Conservation (phyloP, 1,284 basidiomycete genomes). For the Laetiporus sulphureus region DNA sequence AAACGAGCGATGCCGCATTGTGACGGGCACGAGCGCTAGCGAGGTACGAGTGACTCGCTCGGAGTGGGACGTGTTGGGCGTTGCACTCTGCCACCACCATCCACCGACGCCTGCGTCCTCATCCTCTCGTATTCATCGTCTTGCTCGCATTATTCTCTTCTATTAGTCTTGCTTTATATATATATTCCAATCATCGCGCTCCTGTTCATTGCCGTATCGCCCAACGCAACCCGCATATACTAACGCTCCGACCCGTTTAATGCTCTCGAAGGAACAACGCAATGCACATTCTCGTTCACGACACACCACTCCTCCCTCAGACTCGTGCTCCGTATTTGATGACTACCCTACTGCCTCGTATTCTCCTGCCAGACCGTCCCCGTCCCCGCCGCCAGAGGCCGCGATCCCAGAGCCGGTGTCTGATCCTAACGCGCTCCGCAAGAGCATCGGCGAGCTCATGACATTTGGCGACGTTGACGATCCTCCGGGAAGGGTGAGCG, state of each 20-base stretch:
- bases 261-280: conserved; percentile 23
- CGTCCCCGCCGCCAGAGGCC: too few species aligned
- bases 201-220: neutral
- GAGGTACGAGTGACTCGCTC: too few species aligned
- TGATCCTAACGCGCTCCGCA: too few species aligned
- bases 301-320: conserved; percentile 4
- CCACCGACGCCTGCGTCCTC: neutral
- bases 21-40: too few species aligned
- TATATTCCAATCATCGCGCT: neutral
- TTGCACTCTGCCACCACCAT: neutral
- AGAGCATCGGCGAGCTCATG: too few species aligned
- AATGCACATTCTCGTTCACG: conserved; percentile 19
- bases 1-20: too few species aligned
- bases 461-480: too few species aligned
- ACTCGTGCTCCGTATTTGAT: too few species aligned
- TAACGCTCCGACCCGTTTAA: conserved; percentile 17
- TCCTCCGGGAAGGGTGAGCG: too few species aligned
- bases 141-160: neutral
- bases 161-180: neutral
- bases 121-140: neutral
- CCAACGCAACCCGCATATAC: neutral
- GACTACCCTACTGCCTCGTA: too few species aligned
- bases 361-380: too few species aligned
- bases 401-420: too few species aligned
- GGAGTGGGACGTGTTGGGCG: neutral